Conservation (phyloP, 495 filamentous ascomycete species). For the Aspergillus steynii region DNA sequence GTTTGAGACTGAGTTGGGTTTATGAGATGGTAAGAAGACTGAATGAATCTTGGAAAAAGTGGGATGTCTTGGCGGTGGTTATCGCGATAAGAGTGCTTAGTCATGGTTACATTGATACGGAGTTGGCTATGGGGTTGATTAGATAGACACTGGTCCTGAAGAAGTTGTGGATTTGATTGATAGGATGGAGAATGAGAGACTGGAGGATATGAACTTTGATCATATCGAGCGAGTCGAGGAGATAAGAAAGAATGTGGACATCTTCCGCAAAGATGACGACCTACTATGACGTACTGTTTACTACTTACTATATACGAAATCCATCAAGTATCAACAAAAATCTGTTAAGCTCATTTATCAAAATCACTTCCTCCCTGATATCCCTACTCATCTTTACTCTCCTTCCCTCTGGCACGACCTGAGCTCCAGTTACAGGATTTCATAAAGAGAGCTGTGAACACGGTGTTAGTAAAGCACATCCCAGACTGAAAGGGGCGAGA, state of each 20-base stretch:
- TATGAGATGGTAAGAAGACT: not conserved
- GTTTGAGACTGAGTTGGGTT: not conserved
- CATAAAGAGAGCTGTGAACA: not conserved
- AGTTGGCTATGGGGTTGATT: too few relatives aligned
- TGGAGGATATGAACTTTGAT: too few relatives aligned
- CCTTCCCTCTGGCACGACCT: not conserved
- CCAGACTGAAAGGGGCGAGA: too few relatives aligned
- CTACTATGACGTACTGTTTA: too few relatives aligned
- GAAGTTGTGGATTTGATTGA: too few relatives aligned
- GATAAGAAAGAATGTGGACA: too few relatives aligned
- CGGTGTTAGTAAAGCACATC: not conserved
- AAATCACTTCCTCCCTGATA: not conserved
- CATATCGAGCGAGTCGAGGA: too few relatives aligned
- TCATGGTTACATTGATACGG: not conserved
- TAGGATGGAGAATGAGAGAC: too few relatives aligned
- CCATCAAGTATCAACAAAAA: too few relatives aligned
- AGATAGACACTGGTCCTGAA: too few relatives aligned
- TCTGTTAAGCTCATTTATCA: not conserved
- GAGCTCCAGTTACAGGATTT: not conserved
- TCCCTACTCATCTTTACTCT: not conserved
- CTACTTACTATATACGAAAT: too few relatives aligned
- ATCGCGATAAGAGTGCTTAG: not conserved
- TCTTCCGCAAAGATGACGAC: too few relatives aligned
- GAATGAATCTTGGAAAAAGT: not conserved
- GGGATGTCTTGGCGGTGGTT: not conserved